These are phyloP conservation scores for Arthrobotrys sinensis DNA, from an alignment of 2,329 filamentous ascomycete genomes.

Conservation along the genomic window DNA sequence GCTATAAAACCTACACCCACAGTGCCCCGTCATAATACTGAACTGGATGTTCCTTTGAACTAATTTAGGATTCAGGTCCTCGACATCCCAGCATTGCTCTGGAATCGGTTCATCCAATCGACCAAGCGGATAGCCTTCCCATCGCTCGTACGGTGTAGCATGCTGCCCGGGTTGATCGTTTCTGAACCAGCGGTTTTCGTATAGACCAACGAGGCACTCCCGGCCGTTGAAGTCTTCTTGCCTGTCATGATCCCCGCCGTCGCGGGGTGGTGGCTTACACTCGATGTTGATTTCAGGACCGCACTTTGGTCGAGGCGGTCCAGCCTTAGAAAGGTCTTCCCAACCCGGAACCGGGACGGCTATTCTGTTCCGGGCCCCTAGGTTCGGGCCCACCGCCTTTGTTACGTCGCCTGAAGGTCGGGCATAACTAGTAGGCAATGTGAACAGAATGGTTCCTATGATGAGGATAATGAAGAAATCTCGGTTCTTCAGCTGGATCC, in stretches of 20 bases:
- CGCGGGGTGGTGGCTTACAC: neutral
- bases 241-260: neutral
- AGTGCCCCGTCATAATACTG: neutral
- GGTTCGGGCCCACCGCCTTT: too few relatives aligned
- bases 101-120: too few relatives aligned
- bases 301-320: too few relatives aligned
- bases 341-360: too few relatives aligned
- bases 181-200: neutral
- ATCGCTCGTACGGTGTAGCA: neutral
- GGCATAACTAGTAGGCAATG: too few relatives aligned
- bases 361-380: too few relatives aligned
- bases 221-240: neutral
- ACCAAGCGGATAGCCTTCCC: constrained; percentile 4
- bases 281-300: too few relatives aligned
- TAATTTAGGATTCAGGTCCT: neutral
- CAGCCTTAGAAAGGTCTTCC: too few relatives aligned
- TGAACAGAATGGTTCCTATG: too few relatives aligned
- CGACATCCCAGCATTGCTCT: neutral
- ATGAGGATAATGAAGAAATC: too few relatives aligned
- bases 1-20: neutral
- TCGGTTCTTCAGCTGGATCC: too few relatives aligned
- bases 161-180: neutral
- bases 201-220: neutral
- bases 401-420: too few relatives aligned
- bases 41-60: neutral